These are phyloP conservation scores for Cryphonectria parasitica DNA, from an alignment of 2,329 filamentous ascomycete species.

Conservation along the genomic window DNA sequence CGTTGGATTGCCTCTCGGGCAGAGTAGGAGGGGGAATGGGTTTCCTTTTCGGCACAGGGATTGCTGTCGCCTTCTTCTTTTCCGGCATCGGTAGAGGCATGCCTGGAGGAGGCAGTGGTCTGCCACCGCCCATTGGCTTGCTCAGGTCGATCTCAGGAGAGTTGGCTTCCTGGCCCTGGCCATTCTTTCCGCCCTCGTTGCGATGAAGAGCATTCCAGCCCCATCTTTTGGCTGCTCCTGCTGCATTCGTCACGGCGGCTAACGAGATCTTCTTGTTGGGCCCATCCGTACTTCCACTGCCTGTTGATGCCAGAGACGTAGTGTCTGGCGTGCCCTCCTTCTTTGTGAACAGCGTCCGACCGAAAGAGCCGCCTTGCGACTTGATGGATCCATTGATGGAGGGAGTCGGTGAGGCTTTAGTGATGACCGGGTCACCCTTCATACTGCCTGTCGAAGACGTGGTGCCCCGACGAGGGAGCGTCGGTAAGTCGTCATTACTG, in stretches of 20 bases:
- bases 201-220: constrained; percentile 58
- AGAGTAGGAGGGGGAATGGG: constrained; percentile 52
- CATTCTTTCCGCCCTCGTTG: constrained; percentile 44
- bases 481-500: constrained; percentile 36
- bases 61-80: constrained; percentile 60
- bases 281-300: constrained; percentile 35
- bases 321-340: constrained; percentile 44
- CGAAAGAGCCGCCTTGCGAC: constrained; percentile 43
- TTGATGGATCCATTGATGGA: constrained; percentile 43
- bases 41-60: constrained; percentile 67
- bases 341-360: constrained; percentile 46
- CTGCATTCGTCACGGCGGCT: constrained; percentile 59
- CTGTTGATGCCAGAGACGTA: constrained; percentile 42
- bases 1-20: constrained; percentile 28
- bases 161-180: constrained; percentile 29
- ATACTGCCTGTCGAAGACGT: constrained; percentile 41
- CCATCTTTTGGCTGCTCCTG: constrained; percentile 61
- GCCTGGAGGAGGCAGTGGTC: constrained; percentile 80
- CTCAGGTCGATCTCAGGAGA: constrained; percentile 47
- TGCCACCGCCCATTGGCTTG: constrained; percentile 81
- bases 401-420: constrained; percentile 40
- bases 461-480: constrained; percentile 42
- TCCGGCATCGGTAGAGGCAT: constrained; percentile 75
- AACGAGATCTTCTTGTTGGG: constrained; percentile 53
- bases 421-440: constrained; percentile 33